A percentile compares a stretch with the other conserved stretches of the same genome.
Evolutionary conservation across 345 rosid species (phyloP).

Genomic region (Euphorbia peplus): DNA sequence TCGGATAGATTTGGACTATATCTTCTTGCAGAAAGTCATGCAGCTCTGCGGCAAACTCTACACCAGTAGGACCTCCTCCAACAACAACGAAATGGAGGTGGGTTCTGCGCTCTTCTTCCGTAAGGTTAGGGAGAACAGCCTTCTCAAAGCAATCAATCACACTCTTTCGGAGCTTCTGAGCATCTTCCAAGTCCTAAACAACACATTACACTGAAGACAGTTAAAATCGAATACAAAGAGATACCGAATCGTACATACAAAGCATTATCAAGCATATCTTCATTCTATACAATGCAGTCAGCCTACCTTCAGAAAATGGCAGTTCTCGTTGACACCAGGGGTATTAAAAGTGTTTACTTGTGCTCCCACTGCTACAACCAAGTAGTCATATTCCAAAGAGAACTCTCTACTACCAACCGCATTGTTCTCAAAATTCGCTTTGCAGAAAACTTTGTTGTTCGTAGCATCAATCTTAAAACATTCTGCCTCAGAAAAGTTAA

Average conservation of each 20-base stretch:
- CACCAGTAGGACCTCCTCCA: constrained; percentile 99
- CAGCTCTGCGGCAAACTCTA: constrained; percentile 97
- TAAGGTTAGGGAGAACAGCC: constrained; percentile 78
- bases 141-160: constrained; percentile 91
- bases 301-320: constrained; percentile 85
- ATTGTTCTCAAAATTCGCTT: constrained; percentile 48
- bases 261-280: constrained; percentile 10
- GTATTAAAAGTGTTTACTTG: constrained; percentile 89
- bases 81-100: constrained; percentile 93
- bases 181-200: constrained; percentile 90
- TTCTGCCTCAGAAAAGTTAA: constrained; percentile 85
- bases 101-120: constrained; percentile 67
- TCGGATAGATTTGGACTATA: constrained; percentile 61
- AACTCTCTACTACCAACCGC: constrained; percentile 57
- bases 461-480: constrained; percentile 74
- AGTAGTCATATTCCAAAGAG: constrained; percentile 73
- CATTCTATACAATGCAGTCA: neutral
- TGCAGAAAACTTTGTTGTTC: constrained; percentile 57
- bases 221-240: neutral
- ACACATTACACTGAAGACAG: neutral
- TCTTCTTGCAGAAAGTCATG: constrained; percentile 86
- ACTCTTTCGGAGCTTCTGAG: constrained; percentile 75
- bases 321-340: constrained; percentile 93
- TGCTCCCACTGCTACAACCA: constrained; percentile 87
- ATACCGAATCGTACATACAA: neutral